A percentile compares a stretch with the other conserved stretches of the same genome.
These are phyloP conservation scores for Chlorella ohadii DNA, from an alignment of 139 green algal species.

Conservation along the genomic window DNA sequence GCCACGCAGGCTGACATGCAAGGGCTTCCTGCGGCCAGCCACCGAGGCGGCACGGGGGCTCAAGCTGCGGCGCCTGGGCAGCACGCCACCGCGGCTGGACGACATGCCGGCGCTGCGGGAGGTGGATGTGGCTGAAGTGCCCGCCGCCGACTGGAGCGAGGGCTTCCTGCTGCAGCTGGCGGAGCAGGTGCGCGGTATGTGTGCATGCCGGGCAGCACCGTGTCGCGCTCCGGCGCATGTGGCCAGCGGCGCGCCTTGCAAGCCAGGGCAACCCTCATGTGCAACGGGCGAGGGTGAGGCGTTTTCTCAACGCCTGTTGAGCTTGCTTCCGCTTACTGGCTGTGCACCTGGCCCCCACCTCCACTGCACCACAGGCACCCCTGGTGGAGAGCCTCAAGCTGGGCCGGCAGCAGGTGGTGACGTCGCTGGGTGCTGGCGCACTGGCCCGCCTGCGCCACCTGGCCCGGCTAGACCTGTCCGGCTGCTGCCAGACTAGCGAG, in stretches of 20 bases:
- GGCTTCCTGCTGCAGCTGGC: neutral
- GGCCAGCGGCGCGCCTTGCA: no score
- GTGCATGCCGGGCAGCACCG: neutral
- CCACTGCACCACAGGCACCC: neutral
- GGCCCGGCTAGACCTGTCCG: neutral
- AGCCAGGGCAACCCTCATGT: no score
- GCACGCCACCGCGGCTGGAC: neutral
- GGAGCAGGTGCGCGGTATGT: neutral
- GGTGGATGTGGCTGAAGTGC: neutral
- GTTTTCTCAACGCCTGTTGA: neutral
- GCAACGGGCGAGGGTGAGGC: neutral
- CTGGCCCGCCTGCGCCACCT: conserved; percentile 10
- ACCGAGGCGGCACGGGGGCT: neutral
- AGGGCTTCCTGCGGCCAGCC: neutral
- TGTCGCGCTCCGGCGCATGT: no score
- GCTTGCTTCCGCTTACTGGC: neutral
- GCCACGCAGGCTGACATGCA: neutral
- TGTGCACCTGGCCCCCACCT: neutral
- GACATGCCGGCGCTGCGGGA: neutral
- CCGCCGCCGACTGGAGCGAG: conserved; percentile 10
- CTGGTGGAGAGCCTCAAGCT: conserved; percentile 1
- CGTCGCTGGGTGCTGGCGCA: neutral
- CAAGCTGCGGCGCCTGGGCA: neutral
- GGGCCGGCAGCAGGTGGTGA: conserved; percentile 1
- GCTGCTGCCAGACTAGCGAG: neutral